Base-by-base conservation (phyloP, 1,139 yeast species). In the Pichia sp. region DNA sequence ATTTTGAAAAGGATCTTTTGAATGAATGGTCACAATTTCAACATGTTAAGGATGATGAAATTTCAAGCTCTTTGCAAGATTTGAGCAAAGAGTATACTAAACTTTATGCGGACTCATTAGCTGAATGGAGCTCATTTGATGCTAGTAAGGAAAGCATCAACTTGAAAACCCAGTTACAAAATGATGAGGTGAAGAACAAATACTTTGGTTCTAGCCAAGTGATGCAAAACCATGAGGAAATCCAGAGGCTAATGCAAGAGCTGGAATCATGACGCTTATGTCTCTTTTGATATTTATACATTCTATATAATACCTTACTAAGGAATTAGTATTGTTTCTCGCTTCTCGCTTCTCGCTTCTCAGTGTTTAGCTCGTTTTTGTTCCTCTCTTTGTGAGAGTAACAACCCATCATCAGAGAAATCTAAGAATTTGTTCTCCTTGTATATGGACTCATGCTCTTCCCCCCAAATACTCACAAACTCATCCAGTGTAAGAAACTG, bases 1-100 rank as follows among this genome's bases (percentile, higher is more conserved):
- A 77, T 40, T 79, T 74, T 52, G 87, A 81, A 47, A 69, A 67
- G 37, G 77, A 75, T 43, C 69, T 81, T 1, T 49, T 76, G 30
- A 69, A 72, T 40, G 98, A 91, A 55, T 83, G 85, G 46, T 77
- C 81, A 7, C 73, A 80, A 45, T 88, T 94, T 68, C 95, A 91
- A 49, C 68, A 67, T 27, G 82, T 85, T 48, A 88, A 87, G 57
- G 74, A 84, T 29, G 64, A 68, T 27, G 97, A 91, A 58, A 67
- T 91, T 57, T 80, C 81, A 53, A 67, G 67, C 27, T 72, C 93
- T 3, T 67, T 91, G 62, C 63, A 76, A 17, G 72, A 74, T 8
- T 64, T 88, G 37, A 85, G 94, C 37, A 83, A 82, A 46, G 74
- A 76, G 45, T 85, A 91, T 58, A 77, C 85, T 39, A 69, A 69